Evolutionary conservation across 257 asterid genomes (phyloP).

Genomic region (Solanum paucissectum): DNA sequence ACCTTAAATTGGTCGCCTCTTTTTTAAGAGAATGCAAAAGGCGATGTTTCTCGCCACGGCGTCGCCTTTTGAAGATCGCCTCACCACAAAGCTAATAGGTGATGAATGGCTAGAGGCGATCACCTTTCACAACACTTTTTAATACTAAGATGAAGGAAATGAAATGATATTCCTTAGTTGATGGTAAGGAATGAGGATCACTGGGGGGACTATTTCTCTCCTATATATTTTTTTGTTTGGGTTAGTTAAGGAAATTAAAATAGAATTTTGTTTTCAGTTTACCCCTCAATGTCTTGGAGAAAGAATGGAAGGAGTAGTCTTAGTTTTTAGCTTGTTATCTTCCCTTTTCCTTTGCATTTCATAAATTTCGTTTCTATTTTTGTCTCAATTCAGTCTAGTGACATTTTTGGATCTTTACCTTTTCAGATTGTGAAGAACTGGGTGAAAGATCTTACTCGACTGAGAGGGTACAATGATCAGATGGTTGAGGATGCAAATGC

Average conservation of each 20-base stretch:
- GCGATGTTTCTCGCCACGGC: not conserved
- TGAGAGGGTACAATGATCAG: slow-evolving; percentile 59
- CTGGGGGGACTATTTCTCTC: not conserved
- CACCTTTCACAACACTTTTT: not conserved
- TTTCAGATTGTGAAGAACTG: slow-evolving; percentile 28
- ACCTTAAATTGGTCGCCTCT: not conserved
- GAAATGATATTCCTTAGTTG: not conserved
- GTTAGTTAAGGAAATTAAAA: not conserved
- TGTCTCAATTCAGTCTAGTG: not conserved
- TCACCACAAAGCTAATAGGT: not conserved
- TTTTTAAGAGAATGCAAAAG: not conserved
- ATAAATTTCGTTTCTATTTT: not conserved
- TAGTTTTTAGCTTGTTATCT: not conserved
- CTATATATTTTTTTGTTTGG: not conserved
- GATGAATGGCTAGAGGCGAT: not conserved
- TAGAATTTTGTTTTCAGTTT: not conserved
- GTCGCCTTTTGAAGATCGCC: not conserved
- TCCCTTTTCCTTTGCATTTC: not conserved
- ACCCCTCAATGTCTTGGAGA: not conserved
- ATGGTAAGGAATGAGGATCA: not conserved
- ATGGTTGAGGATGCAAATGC: slow-evolving; percentile 95
- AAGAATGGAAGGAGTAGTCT: not conserved
- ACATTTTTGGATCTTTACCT: not conserved
- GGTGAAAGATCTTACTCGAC: slow-evolving; percentile 42
- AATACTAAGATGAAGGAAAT: not conserved